phyloP scores from a whole-genome alignment of 2,329 filamentous ascomycete genomes.

The Ampelomyces quisqualis region DNA sequence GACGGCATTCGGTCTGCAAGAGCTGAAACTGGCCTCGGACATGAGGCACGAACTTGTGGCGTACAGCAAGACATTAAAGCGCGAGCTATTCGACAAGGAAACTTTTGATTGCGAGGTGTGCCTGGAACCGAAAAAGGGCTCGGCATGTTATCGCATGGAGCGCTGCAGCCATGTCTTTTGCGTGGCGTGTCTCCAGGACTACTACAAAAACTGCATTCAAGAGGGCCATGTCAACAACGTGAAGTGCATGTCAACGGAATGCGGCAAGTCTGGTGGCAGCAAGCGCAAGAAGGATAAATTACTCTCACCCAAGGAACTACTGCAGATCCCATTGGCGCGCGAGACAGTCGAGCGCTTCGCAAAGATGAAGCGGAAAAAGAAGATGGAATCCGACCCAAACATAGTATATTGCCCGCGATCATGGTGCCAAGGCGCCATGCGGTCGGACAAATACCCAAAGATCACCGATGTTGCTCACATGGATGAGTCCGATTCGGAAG shows the following conservation, averaged over 20 bases:
- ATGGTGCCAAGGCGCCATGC: slow-evolving; percentile 89
- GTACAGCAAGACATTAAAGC: slow-evolving; percentile 73
- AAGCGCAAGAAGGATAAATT: slow-evolving; percentile 56
- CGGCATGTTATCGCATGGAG: slow-evolving; percentile 75
- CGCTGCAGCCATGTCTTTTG: slow-evolving; percentile 93
- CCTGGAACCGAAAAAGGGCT: slow-evolving; percentile 87
- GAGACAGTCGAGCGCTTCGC: slow-evolving; percentile 83
- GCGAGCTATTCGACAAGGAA: slow-evolving; percentile 73
- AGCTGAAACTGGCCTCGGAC: slow-evolving; percentile 51
- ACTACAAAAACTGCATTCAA: slow-evolving; percentile 83
- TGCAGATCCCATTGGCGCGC: slow-evolving; percentile 54
- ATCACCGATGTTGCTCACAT: slow-evolving; percentile 45
- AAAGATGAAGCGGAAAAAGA: slow-evolving; percentile 85
- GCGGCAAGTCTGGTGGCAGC: slow-evolving; percentile 52
- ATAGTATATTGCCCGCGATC: slow-evolving; percentile 89
- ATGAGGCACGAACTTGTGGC: slow-evolving; percentile 72
- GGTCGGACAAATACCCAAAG: slow-evolving; percentile 53
- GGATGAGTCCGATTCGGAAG: slow-evolving; percentile 45
- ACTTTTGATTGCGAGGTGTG: slow-evolving; percentile 90
- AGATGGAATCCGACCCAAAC: slow-evolving; percentile 85
- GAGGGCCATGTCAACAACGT: slow-evolving; percentile 80
- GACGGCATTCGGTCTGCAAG: slow-evolving; percentile 54
- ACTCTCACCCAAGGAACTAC: slow-evolving; percentile 79
- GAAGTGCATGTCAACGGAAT: slow-evolving; percentile 76
- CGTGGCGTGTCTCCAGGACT: slow-evolving; percentile 79